These are phyloP conservation scores for Beauveria medogensis DNA, from an alignment of 2,329 filamentous ascomycete genomes.

Conservation along the genomic window DNA sequence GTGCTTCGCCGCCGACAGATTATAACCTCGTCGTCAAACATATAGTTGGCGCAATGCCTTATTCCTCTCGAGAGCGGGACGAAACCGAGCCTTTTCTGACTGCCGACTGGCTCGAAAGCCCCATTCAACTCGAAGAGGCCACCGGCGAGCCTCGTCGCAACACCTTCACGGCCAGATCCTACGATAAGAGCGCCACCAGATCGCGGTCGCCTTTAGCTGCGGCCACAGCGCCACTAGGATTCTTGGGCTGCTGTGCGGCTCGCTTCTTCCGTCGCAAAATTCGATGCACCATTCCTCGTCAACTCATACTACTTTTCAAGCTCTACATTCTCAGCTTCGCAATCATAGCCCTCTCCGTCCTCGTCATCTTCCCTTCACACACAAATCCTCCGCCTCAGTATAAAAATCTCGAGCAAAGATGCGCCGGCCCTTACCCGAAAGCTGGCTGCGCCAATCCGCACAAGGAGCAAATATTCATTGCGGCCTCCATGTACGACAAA, in stretches of 20 bases:
- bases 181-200: conserved; percentile 3
- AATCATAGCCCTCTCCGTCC: conserved; percentile 23
- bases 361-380: conserved; percentile 37
- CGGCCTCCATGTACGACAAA: conserved; percentile 60
- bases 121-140: background rate
- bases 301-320: conserved; percentile 14
- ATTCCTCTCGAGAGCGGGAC: background rate
- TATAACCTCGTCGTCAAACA: background rate
- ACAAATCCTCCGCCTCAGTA: conserved; percentile 31
- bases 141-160: background rate
- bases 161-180: background rate
- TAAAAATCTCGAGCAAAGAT: conserved; percentile 22
- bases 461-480: conserved; percentile 65
- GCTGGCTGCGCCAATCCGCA: conserved; percentile 30
- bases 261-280: conserved; percentile 3
- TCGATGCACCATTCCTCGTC: background rate
- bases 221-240: background rate
- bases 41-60: background rate
- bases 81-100: background rate
- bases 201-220: conserved; percentile 4
- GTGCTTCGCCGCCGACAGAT: background rate
- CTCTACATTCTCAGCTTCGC: conserved; percentile 21
- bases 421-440: conserved; percentile 19
- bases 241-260: background rate
- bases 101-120: background rate